Evolutionary conservation across 2,329 filamentous ascomycete genomes (phyloP).

Genomic region (Aspergillus fijiensis): DNA sequence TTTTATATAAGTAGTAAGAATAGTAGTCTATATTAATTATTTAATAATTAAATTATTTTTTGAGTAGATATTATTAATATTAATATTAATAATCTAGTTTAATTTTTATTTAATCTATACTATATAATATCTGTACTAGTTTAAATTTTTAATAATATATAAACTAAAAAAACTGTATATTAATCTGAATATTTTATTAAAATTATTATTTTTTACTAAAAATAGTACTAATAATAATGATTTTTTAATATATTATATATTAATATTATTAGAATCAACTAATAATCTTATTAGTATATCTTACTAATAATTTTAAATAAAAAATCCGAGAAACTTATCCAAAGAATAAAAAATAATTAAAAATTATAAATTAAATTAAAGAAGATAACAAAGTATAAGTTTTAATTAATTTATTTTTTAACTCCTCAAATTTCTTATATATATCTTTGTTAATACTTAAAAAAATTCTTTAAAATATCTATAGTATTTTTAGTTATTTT

Average conservation of each 20-base stretch:
- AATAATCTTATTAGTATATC: conserved; percentile 5
- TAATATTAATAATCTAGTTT: not conserved
- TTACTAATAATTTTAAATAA: not conserved
- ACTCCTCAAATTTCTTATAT: too few relatives aligned
- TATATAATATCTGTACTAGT: not conserved
- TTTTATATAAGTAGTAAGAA: not conserved
- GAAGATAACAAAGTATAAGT: not conserved
- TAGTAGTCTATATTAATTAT: not conserved
- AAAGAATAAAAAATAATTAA: conserved; percentile 10
- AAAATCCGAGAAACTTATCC: conserved; percentile 2
- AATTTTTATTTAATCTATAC: not conserved
- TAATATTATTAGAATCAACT: not conserved
- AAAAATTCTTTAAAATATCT: too few relatives aligned
- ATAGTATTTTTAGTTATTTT: too few relatives aligned
- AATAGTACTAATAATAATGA: not conserved
- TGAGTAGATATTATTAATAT: not conserved
- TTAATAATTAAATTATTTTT: not conserved
- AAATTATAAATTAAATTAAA: not conserved
- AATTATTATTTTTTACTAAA: not conserved
- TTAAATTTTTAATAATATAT: not conserved
- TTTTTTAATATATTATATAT: too few relatives aligned
- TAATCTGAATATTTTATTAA: not conserved
- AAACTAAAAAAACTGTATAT: not conserved
- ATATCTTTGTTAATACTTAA: too few relatives aligned
- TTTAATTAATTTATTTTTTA: not conserved